Conservation (phyloP, 352 stramenopile genomes). For the Pythium aquatile region DNA sequence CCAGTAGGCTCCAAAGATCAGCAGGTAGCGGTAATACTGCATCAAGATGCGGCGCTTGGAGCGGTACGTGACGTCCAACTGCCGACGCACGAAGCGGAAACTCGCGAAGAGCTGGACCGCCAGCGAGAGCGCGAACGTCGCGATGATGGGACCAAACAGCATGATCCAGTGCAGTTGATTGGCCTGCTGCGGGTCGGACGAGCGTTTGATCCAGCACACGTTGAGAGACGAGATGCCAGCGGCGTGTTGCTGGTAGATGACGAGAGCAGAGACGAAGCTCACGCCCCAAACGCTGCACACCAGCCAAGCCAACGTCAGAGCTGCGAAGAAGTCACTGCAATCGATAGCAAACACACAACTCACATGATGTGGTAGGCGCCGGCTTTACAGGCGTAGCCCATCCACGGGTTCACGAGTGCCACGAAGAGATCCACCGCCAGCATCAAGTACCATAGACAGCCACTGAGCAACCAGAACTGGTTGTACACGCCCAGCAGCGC, state of each 20-base stretch:
- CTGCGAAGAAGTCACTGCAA: not conserved
- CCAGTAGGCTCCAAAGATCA: conserved; percentile 78
- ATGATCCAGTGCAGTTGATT: conserved; percentile 70
- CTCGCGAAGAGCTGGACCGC: conserved; percentile 78
- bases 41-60: conserved; percentile 78
- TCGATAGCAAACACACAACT: conserved; percentile 3
- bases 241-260: conserved; percentile 62
- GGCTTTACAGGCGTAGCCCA: conserved; percentile 85
- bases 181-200: conserved; percentile 33
- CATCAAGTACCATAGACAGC: conserved; percentile 82
- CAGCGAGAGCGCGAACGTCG: conserved; percentile 59
- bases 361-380: conserved; percentile 85
- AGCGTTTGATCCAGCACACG: conserved; percentile 75
- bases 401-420: conserved; percentile 85
- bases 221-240: conserved; percentile 71
- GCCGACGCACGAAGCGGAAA: conserved; percentile 80
- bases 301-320: conserved; percentile 2
- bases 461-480: conserved; percentile 79
- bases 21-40: conserved; percentile 84
- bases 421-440: conserved; percentile 80
- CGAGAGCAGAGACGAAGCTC: conserved; percentile 55
- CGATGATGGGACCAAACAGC: conserved; percentile 53
- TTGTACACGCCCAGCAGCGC: conserved; percentile 59
- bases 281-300: conserved; percentile 61
- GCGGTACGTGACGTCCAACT: conserved; percentile 83